A percentile compares a stretch with the other conserved stretches of the same genome.
Conservation (phyloP, 345 rosid species). For the Jatropha curcas region DNA sequence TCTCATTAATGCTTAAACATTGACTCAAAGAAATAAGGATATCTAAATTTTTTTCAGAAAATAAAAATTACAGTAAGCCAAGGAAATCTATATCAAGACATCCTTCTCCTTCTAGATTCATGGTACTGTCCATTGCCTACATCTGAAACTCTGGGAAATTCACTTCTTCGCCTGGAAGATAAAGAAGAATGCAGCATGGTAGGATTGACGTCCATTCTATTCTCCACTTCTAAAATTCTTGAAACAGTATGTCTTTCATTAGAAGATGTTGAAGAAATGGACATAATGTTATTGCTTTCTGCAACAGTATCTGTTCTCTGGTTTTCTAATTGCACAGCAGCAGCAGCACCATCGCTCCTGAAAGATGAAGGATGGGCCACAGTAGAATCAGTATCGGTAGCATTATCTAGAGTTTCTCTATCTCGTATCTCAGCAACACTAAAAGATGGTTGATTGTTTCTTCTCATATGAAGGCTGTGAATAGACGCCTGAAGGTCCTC, state of each 20-base stretch:
- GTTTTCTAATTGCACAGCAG: conserved; percentile 4
- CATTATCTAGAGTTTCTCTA: conserved; percentile 20
- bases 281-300: not conserved
- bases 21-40: not conserved
- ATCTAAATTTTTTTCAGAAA: not conserved
- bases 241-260: conserved; percentile 11
- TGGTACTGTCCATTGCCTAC: not conserved
- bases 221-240: conserved; percentile 5
- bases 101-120: conserved; percentile 18
- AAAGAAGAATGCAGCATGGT: not conserved
- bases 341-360: conserved; percentile 24
- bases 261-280: conserved; percentile 5
- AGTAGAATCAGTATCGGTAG: conserved; percentile 24
- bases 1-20: not conserved
- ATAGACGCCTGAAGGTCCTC: conserved; percentile 42
- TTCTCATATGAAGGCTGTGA: conserved; percentile 29
- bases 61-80: not conserved
- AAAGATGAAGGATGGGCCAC: conserved; percentile 16
- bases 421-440: conserved; percentile 27
- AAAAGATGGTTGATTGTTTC: conserved; percentile 27
- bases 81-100: not conserved
- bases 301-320: not conserved
- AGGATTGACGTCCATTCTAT: conserved; percentile 2
- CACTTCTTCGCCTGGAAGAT: conserved; percentile 15
- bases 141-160: conserved; percentile 10